Percentiles rank a stretch among this genome's conserved stretches.
These are phyloP conservation scores for Colletotrichum camelliae DNA, from an alignment of 2,329 filamentous ascomycete genomes.

Conservation along the genomic window DNA sequence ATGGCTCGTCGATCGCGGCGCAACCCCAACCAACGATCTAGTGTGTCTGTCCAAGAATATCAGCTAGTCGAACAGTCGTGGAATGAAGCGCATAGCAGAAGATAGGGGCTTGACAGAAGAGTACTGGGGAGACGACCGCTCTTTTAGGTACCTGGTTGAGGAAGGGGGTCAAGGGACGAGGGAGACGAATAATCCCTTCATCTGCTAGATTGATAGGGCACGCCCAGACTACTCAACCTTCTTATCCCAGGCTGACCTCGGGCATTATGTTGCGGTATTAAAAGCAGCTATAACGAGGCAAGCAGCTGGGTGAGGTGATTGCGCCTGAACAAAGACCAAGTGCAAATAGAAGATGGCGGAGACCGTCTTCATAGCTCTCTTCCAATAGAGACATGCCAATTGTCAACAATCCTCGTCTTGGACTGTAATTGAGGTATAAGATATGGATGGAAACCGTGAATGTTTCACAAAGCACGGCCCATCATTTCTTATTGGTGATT, in stretches of 20 bases:
- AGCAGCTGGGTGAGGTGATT: neutral
- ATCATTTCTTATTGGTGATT: accelerated
- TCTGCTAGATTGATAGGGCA: neutral
- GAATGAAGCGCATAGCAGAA: neutral
- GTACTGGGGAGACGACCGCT: neutral
- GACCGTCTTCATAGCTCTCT: neutral
- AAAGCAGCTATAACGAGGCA: neutral
- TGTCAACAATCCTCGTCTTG: accelerated
- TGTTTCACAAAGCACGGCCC: neutral
- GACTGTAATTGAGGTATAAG: neutral
- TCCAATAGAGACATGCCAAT: accelerated
- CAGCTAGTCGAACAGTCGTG: neutral
- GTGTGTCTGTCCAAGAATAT: neutral
- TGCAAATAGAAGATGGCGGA: neutral
- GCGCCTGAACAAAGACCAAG: neutral
- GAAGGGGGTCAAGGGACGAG: neutral
- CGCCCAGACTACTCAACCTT: neutral
- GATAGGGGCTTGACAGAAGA: neutral
- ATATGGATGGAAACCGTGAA: neutral
- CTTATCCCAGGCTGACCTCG: neutral
- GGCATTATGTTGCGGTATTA: neutral
- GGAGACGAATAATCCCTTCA: neutral
- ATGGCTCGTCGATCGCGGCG: neutral
- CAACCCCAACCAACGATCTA: neutral
- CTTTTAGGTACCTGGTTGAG: neutral